Base-by-base conservation (phyloP, 2,329 filamentous ascomycete genomes). In the Talaromyces albobiverticillius region DNA sequence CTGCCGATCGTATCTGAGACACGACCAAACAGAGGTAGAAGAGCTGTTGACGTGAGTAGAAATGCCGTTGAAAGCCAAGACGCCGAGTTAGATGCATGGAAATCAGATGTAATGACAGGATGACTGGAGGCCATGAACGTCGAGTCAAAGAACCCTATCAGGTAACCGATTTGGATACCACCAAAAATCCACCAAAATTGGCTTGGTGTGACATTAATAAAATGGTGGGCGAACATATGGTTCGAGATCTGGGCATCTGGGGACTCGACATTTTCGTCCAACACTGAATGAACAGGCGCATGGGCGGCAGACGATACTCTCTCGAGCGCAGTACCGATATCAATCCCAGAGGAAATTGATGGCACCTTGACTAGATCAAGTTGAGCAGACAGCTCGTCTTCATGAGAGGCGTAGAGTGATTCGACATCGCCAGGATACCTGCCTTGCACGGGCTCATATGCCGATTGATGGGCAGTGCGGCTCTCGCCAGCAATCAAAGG, bases 41-140 rank as follows among this genome's bases (percentile, higher is more conserved):
- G 86, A 22, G 86, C 83, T 1, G 88, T 91, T 3, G 84, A 88
- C 0, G 89, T 90, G 34, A 94, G 77, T 32, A 93, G 71, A 60
- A 91, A 93, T 0, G 87, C 83, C 0, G 89, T 93, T 1, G 88
- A 90, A 4, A 93, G 77, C 89, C 89, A 94, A 2, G 88, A 90
- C 3, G 89, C 89, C 45, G 84, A 84, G 68, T 93, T 90, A 29
- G 88, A 88, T 46, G 87, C 82, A 57, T 85, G 76, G 69, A 93
- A 93, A 68, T 92, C 84, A 0, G 87, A 90, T 0, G 88, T 91
- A 57, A 93, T 90, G 54, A 89, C 87, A 0, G 89, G 88, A 68
- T 94, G 89, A 40, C 82, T 86, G 2, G 87, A 90, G 4, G 88
- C 88, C 88, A 93, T 91, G 60, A 93, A 81, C 3, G 88, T 93